phyloP scores from a whole-genome alignment of 441 rosid genomes.

The Hura crepitans region DNA sequence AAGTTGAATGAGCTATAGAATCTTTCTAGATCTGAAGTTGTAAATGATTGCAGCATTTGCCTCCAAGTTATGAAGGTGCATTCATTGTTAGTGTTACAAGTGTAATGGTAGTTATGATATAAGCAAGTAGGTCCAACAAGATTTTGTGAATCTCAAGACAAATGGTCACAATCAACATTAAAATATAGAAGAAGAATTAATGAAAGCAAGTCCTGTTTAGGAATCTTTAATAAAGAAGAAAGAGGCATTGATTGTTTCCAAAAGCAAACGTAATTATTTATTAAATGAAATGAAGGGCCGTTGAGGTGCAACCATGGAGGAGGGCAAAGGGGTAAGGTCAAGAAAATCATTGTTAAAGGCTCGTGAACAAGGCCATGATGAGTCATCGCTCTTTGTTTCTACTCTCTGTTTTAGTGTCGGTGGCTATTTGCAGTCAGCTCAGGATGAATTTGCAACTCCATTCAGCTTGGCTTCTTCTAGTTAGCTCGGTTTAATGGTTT shows the following conservation, averaged over 20 bases:
- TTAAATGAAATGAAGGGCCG: neutral
- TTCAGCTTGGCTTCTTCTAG: too few relatives aligned
- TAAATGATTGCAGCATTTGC: too few relatives aligned
- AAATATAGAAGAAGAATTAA: neutral
- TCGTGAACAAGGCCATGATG: neutral
- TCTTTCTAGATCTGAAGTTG: too few relatives aligned
- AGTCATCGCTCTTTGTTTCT: neutral
- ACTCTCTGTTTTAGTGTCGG: conserved; percentile 2
- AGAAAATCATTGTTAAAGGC: neutral
- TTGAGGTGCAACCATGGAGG: neutral
- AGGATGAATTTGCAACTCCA: too few relatives aligned
- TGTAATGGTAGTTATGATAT: too few relatives aligned
- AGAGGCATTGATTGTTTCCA: neutral
- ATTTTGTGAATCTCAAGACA: conserved; percentile 23
- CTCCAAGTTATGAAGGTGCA: too few relatives aligned
- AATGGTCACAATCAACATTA: neutral
- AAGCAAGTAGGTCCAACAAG: too few relatives aligned
- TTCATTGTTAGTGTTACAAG: too few relatives aligned
- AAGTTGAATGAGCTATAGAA: too few relatives aligned
- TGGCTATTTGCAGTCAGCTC: neutral
- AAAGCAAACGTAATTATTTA: neutral
- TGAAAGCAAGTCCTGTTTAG: neutral
- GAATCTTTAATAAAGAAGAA: too few relatives aligned
- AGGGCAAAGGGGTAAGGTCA: neutral
- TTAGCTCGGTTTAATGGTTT: too few relatives aligned